Evolutionary conservation across 2,329 filamentous ascomycete genomes (phyloP), one percentile per base, ranked within the genome.

Genomic region (Fusarium marasasianum): DNA sequence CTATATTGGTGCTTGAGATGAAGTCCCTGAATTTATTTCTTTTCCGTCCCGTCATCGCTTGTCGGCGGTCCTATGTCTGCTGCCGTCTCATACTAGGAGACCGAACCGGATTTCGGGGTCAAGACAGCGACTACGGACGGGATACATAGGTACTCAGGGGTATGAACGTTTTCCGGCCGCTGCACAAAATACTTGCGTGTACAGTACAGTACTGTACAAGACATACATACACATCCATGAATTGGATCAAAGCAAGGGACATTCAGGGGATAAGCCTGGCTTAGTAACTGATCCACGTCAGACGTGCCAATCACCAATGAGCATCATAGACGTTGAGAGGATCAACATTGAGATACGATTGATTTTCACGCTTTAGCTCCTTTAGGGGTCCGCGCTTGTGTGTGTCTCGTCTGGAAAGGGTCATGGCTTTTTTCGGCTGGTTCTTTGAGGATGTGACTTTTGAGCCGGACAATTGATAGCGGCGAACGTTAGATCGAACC

Each of bases 281-380:
- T 72, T 57, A 65, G 61, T 57, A 62, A 66, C 63, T 61, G 47
- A 63, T 68, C 53, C 57, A 54, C 53, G 47, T 22, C 66, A 57
- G 66, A 75, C 44, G 40, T 62, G 40, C 59, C 72, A 74, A 60
- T 64, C 43, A 63, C 59, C 72, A 74, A 68, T 69, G 43, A 54
- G 56, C 57, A 60, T 48, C 41, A 54, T 64, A 63, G 66, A 59
- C 58, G 64, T 74, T 77, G 66, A 64, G 69, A 71, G 60, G 56
- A 64, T 64, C 63, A 63, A 47, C 70, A 41, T 56, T 63, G 55
- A 66, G 66, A 73, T 70, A 77, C 74, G 76, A 78, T 75, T 72
- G 76, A 78, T 74, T 70, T 69, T 45, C 76, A 72, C 54, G 63
- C 69, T 75, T 71, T 77, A 75, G 54, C 66, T 62, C 35, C 58